phyloP scores from a whole-genome alignment of 2,329 filamentous ascomycete species.

The Alternaria arborescens region DNA sequence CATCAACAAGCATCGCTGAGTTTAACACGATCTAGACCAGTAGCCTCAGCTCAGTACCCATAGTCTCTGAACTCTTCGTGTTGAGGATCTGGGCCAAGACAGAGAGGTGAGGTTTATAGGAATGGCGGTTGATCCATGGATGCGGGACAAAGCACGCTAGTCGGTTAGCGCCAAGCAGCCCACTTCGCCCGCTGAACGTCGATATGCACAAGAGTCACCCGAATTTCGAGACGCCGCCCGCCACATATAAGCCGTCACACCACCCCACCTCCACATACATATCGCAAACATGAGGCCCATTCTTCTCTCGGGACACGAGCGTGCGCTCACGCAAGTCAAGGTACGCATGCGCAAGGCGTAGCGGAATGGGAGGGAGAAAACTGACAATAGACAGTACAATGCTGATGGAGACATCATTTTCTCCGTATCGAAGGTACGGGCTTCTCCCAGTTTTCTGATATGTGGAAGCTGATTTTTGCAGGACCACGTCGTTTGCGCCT shows the following conservation, averaged over 20 bases:
- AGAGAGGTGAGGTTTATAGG: constrained; percentile 1
- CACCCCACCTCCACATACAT: constrained; percentile 27
- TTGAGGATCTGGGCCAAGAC: not conserved
- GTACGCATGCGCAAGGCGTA: constrained; percentile 9
- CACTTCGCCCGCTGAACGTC: constrained; percentile 40
- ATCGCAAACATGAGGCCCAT: constrained; percentile 83
- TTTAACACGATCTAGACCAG: not conserved
- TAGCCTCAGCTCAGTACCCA: not conserved
- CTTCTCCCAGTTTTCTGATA: not conserved
- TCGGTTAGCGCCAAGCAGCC: constrained; percentile 35
- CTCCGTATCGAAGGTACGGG: constrained; percentile 65
- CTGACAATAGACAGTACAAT: constrained; percentile 57
- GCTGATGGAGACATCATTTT: constrained; percentile 96
- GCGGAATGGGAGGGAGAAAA: not conserved
- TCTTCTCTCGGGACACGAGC: constrained; percentile 94
- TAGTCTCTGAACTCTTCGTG: not conserved
- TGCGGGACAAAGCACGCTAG: constrained; percentile 24
- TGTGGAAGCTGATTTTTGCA: constrained; percentile 5
- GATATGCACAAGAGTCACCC: constrained; percentile 39
- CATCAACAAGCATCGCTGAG: not conserved
- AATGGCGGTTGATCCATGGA: constrained; percentile 16
- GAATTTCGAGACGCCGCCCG: constrained; percentile 40
- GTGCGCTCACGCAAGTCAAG: constrained; percentile 92
- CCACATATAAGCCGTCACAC: constrained; percentile 30
- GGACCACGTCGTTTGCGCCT: constrained; percentile 94